These are phyloP conservation scores for Amanita subjunquillea DNA, from an alignment of 768 basidiomycete genomes.

Conservation along the genomic window DNA sequence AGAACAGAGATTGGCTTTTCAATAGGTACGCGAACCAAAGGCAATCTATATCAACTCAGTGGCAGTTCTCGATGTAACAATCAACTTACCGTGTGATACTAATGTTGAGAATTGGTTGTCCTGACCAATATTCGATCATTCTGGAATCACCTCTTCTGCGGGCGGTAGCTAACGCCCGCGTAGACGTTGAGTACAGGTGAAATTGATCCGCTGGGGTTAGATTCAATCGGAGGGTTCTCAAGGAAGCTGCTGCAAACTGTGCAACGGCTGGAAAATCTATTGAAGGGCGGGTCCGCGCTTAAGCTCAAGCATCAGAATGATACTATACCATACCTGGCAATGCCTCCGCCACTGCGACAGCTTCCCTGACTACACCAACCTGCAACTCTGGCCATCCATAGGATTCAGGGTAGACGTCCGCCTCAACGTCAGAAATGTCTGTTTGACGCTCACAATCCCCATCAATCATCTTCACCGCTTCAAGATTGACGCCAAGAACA, in stretches of 20 bases:
- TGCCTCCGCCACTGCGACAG: constrained; percentile 83
- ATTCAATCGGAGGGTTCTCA: constrained; percentile 62
- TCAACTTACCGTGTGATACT: constrained; percentile 63
- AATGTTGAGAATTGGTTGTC: constrained; percentile 69
- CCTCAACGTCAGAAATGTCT: constrained; percentile 10
- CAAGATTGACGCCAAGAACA: constrained; percentile 75
- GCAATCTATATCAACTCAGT: constrained; percentile 36
- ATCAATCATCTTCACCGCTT: constrained; percentile 48
- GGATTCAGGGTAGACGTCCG: constrained; percentile 31
- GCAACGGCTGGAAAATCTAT: constrained; percentile 79
- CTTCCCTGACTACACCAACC: constrained; percentile 87
- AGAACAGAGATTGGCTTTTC: constrained; percentile 61
- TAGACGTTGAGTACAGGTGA: constrained; percentile 63
- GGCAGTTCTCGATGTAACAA: background rate
- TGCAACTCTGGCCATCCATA: constrained; percentile 96
- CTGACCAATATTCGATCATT: constrained; percentile 80
- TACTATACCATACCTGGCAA: constrained; percentile 60
- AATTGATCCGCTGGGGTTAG: constrained; percentile 72
- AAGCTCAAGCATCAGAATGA: background rate
- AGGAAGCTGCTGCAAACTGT: constrained; percentile 80
- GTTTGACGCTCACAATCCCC: constrained; percentile 10
- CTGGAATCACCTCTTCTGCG: constrained; percentile 67
- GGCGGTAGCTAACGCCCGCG: constrained; percentile 63
- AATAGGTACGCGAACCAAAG: constrained; percentile 57
- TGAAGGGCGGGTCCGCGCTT: constrained; percentile 4